Evolutionary conservation across 176 grass and related monocot genomes (phyloP).

Genomic region (Avena insularis): DNA sequence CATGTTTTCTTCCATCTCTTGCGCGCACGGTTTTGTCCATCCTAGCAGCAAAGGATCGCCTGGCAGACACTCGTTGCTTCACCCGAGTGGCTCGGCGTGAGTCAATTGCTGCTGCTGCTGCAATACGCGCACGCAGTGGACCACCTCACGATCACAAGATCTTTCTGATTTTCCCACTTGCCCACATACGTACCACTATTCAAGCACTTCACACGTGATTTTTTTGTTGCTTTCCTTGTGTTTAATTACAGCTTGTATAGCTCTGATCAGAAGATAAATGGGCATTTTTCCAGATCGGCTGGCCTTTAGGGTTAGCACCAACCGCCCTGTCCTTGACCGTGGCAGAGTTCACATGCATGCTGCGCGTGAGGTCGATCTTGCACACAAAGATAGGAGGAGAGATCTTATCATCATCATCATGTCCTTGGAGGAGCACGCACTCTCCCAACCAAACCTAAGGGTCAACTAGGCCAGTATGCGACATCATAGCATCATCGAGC

Average conservation of each 20-base stretch:
- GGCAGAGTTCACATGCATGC: slow-evolving; percentile 45
- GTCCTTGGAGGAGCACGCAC: background rate
- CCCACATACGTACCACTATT: too few relatives aligned
- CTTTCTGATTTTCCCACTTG: background rate
- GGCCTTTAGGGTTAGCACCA: background rate
- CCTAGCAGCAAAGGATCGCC: background rate
- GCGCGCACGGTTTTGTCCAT: background rate
- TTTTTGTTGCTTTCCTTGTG: background rate
- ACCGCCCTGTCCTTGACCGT: slow-evolving; percentile 24
- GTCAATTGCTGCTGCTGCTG: background rate
- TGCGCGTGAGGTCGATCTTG: background rate
- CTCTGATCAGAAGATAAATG: background rate
- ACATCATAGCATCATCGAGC: background rate
- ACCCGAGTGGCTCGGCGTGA: background rate
- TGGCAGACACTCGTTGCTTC: slow-evolving; percentile 17
- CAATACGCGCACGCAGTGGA: background rate
- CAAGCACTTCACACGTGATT: background rate
- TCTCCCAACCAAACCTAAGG: background rate
- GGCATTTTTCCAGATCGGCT: background rate
- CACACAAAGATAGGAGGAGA: background rate
- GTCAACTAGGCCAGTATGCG: background rate
- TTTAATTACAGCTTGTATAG: background rate
- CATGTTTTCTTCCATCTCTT: background rate
- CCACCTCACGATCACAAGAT: slow-evolving; percentile 37
- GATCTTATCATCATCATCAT: background rate